Base-by-base conservation (phyloP, 805 yeast genomes). In the Yarrowia divulgata region DNA sequence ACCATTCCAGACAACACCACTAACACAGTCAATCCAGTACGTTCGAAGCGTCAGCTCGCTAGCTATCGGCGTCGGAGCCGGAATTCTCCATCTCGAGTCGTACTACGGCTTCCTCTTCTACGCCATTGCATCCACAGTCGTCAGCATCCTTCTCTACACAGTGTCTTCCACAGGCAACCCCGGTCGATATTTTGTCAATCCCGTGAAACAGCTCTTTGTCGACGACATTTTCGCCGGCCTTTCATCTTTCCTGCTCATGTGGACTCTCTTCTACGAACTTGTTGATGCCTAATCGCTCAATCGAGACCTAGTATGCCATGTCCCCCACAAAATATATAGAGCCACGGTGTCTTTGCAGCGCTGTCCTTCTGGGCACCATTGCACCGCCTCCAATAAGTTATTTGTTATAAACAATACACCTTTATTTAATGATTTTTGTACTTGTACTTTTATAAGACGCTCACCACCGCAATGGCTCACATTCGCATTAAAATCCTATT, bases 201-300 rank as follows among this genome's bases (percentile, higher is more conserved):
- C 85, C 1, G 34, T 81, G 1, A 77, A 75, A 29, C 84, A 82
- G 48, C 74, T 86, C 3, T 78, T 83, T 69, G 67, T 84, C 9
- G 83, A 80, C 39, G 81, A 84, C 52, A 71, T 85, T 14, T 79
- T 84, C 16, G 76, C 85, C 54, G 86, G 85, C 46, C 70, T 85
- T 39, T 81, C 87, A 13, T 84, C 87, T 52, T 86, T 79, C 72
- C 79, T 84, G 9, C 83, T 86, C 83, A 82, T 86, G 73, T 86
- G 90, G 90, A 85, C 88, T 62, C 77, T 86, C 70, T 78, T 85
- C 16, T 81, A 80, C 73, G 87, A 86, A 1, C 72, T 85, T 68
- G 83, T 84, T 9, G 79, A 73, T 52, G 76, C 75, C n/a, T 74
- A 67, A 12, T 3, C 16, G 13, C 29, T 23, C 29, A 23, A 23